Evolutionary conservation across 2,329 filamentous ascomycete genomes (phyloP).

Genomic region (Orbilia quercus): DNA sequence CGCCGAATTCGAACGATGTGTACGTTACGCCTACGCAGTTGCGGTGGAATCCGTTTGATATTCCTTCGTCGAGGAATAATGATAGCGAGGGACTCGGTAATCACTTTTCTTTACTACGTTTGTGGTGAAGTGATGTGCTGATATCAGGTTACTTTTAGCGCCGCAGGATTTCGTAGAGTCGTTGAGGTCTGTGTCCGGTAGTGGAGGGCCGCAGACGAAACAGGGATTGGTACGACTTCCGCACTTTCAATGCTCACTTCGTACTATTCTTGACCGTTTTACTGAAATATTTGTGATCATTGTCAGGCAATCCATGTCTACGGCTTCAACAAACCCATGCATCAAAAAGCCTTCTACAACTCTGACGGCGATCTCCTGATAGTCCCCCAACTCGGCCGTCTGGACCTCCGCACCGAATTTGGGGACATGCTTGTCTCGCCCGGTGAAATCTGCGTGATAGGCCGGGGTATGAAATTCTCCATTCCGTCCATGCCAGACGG

Average conservation of each 20-base stretch:
- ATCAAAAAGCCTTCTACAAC: slow-evolving; percentile 82
- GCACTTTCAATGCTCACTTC: not conserved
- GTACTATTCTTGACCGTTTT: no score
- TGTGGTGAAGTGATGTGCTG: no score
- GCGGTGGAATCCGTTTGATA: slow-evolving; percentile 78
- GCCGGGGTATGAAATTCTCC: slow-evolving; percentile 78
- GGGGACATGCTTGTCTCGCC: slow-evolving; percentile 77
- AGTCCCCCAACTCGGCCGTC: slow-evolving; percentile 77
- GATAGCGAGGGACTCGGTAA: no score
- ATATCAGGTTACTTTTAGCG: no score
- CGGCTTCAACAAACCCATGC: slow-evolving; percentile 82
- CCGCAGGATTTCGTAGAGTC: slow-evolving; percentile 70
- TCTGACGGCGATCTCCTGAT: slow-evolving; percentile 83
- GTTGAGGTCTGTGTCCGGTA: slow-evolving; percentile 78
- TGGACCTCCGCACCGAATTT: slow-evolving; percentile 82
- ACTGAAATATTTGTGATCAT: no score
- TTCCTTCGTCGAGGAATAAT: slow-evolving; percentile 67
- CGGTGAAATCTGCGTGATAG: slow-evolving; percentile 81
- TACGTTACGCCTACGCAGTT: slow-evolving; percentile 84
- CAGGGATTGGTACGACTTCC: slow-evolving; percentile 68
- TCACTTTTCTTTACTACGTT: no score
- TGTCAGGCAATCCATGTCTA: slow-evolving; percentile 78
- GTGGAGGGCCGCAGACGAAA: slow-evolving; percentile 83
- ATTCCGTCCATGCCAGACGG: slow-evolving; percentile 65
- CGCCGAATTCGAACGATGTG: slow-evolving; percentile 65